Evolutionary conservation across 116 monocot species (phyloP).

Genomic region (Dioscorea cayenensis): DNA sequence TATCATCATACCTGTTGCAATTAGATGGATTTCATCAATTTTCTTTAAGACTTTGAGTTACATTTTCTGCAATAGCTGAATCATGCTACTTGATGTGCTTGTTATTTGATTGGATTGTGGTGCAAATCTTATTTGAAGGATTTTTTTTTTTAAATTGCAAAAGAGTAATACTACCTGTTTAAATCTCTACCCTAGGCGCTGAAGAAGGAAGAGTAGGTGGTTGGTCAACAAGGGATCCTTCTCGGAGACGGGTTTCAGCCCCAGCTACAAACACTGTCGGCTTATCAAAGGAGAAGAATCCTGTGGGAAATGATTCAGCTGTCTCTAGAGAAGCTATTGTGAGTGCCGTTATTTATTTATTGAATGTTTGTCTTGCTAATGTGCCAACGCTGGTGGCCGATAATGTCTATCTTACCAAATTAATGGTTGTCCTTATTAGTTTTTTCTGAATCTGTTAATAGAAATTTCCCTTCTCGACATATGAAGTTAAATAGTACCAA

Average conservation of each 20-base stretch:
- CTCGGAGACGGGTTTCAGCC: constrained; percentile 42
- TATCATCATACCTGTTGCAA: no score
- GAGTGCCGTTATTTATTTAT: constrained; percentile 9
- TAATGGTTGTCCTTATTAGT: no score
- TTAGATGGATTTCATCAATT: no score
- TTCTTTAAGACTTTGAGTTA: no score
- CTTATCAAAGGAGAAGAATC: constrained; percentile 76
- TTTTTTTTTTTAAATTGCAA: no score
- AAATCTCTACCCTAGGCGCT: constrained; percentile 30
- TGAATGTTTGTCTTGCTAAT: not conserved
- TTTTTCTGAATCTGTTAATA: no score
- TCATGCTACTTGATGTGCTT: no score
- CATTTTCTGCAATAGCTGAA: no score
- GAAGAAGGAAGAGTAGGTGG: constrained; percentile 66
- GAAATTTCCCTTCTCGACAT: no score
- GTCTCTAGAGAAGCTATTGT: constrained; percentile 65
- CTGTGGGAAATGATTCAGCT: constrained; percentile 46
- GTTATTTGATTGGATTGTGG: not conserved
- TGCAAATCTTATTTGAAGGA: not conserved
- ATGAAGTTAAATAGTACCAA: no score
- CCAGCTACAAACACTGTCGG: constrained; percentile 59
- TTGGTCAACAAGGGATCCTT: constrained; percentile 66
- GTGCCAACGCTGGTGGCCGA: no score
- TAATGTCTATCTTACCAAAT: no score
- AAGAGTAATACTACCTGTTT: not conserved